Base-by-base conservation (phyloP, 768 basidiomycete species). In the Mycena indigotica region DNA sequence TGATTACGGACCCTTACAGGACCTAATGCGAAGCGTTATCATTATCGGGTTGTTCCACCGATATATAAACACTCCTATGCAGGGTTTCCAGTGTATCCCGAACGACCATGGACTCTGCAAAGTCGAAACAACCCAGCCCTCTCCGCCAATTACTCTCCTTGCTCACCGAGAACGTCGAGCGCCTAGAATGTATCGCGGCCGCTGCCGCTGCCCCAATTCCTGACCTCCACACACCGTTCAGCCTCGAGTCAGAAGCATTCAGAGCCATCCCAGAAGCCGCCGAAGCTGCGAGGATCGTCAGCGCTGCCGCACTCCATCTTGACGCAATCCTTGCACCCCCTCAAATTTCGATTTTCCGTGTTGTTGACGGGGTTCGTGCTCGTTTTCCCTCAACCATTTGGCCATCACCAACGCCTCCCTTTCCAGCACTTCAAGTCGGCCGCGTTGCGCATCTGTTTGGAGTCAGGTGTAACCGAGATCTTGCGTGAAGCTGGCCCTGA, bases 391-490 rank as follows among this genome's bases (percentile, higher is more conserved):
- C 10, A 41, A 25, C 13, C 16, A 1, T 30, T 2, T n/a, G 17
- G 15, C 39, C 16, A 49, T 28, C 23, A 17, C 32, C 10, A 32
- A 46, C 28, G 19, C 35, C 25, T 44, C n/a, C 30, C 5, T n/a
- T 15, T 23, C 16, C 46, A 73, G 70, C 62, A 69, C 52, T 63
- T 64, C 44, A 65, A 68, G 55, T 65, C 72, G 2, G 64, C 71
- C 10, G 70, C 70, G 10, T 17, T 72, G 16, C 68, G 71, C 12
- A 65, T 68, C 30, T 72, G 70, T 41, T 50, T 72, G 3, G 71
- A 74, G 53, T 67, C 69, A 1, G 68, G 73, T 50, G 75, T 78
- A 10, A 72, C 70, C 1, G 77, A 79, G 55, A 75, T 79, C 3
- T 58, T 80, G 15, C 69, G 73, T 1, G 76, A 76, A 53, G 76